Evolutionary conservation across 257 asterid genomes (phyloP).

Genomic region (Fraxinus pennsylvanica): DNA sequence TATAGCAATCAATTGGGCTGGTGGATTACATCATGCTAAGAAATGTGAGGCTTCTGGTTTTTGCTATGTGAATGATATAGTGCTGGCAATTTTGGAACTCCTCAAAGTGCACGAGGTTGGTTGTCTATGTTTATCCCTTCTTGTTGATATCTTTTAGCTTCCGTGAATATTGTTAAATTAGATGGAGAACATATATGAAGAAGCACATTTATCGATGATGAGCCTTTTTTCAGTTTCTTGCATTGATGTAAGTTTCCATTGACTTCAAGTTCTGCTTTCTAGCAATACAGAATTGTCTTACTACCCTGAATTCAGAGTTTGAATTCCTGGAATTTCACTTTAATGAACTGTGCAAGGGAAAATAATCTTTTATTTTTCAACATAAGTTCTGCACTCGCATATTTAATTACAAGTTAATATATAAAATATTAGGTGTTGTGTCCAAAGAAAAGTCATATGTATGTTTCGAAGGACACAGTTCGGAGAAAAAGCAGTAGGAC

Average conservation of each 20-base stretch:
- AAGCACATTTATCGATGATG: conserved; percentile 3
- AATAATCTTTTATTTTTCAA: neutral
- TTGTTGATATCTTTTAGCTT: neutral
- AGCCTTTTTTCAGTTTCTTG: conserved; percentile 12
- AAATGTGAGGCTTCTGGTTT: conserved; percentile 69
- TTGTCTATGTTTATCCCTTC: neutral
- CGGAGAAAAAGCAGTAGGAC: neutral
- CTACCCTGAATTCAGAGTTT: neutral
- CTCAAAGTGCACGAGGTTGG: conserved; percentile 58
- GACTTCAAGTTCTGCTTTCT: neutral
- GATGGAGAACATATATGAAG: conserved; percentile 3
- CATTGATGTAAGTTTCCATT: conserved; percentile 4
- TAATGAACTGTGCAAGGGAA: neutral
- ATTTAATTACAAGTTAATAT: neutral
- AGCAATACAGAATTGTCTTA: neutral
- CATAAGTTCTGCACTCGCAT: neutral
- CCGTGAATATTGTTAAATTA: neutral
- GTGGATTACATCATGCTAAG: conserved; percentile 66
- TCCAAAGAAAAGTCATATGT: neutral
- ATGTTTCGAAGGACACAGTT: neutral
- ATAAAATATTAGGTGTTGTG: neutral
- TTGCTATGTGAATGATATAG: conserved; percentile 64
- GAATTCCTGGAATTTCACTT: neutral
- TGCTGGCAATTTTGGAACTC: conserved; percentile 63
- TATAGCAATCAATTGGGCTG: conserved; percentile 68